A percentile compares a stretch with the other conserved stretches of the same genome.
Conservation (phyloP, 2,329 filamentous ascomycete genomes). For the Penicillium sp. region DNA sequence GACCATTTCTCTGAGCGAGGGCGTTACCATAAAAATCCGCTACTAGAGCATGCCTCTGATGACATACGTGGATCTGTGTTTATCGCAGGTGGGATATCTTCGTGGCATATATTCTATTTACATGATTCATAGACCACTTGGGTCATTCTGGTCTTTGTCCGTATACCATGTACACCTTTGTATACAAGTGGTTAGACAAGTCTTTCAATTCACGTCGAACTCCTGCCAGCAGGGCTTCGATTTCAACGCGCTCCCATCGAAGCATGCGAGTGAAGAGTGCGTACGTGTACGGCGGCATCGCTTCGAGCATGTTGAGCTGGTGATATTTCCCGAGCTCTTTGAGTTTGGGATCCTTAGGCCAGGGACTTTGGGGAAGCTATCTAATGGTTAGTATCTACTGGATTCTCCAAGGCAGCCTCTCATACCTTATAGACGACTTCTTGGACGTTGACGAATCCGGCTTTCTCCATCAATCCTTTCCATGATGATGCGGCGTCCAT, state of each 20-base stretch:
- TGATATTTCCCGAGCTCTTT: conserved; percentile 49
- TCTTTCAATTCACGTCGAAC: conserved; percentile 38
- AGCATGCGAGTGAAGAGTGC: conserved; percentile 39
- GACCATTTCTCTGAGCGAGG: no score
- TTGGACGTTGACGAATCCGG: conserved; percentile 51
- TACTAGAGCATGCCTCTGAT: no score
- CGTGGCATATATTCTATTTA: conserved; percentile 1
- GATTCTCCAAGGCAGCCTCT: not conserved
- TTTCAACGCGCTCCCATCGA: conserved; percentile 35
- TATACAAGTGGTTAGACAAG: conserved; percentile 36
- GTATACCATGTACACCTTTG: conserved; percentile 29
- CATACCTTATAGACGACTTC: conserved; percentile 44
- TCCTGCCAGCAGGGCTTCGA: conserved; percentile 37
- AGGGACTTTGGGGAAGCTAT: conserved; percentile 48
- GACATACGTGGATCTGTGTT: not conserved
- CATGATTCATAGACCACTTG: not conserved
- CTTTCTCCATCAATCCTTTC: conserved; percentile 45
- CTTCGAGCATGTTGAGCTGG: conserved; percentile 36
- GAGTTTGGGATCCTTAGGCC: conserved; percentile 49
- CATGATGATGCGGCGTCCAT: conserved; percentile 32
- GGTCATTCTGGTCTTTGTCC: conserved; percentile 23
- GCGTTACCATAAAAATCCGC: no score
- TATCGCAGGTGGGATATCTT: not conserved
- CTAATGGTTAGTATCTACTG: conserved; percentile 1
- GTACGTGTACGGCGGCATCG: conserved; percentile 32